Evolutionary conservation across 441 rosid genomes (phyloP).

Genomic region (Syzygium malaccense): DNA sequence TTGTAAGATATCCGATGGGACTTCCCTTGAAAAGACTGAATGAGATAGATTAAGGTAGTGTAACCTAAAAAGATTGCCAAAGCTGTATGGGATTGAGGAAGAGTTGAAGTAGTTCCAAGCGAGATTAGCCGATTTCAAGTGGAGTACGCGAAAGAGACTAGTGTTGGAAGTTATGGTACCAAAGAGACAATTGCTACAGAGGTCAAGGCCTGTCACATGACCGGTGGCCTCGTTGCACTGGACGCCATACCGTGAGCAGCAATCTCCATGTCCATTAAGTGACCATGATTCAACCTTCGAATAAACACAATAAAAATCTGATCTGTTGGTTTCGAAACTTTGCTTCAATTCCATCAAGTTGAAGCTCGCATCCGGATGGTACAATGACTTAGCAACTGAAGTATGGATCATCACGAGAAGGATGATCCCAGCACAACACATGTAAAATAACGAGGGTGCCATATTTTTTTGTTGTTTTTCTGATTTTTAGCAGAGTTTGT

Average conservation of each 20-base stretch:
- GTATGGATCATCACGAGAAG: not conserved
- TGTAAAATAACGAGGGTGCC: not conserved
- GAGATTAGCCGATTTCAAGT: not conserved
- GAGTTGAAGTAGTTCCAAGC: not conserved
- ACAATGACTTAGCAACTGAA: not conserved
- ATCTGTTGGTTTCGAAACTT: not conserved
- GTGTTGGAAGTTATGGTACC: not conserved
- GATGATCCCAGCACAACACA: not conserved
- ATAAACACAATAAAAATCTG: not conserved
- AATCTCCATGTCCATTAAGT: not conserved
- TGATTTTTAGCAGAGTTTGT: not conserved
- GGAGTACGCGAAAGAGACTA: not conserved
- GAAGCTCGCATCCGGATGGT: not conserved
- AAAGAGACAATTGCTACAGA: not conserved
- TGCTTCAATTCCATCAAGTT: not conserved
- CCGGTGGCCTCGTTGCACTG: not conserved
- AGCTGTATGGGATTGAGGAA: not conserved
- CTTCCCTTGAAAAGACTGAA: not conserved
- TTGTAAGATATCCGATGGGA: not conserved
- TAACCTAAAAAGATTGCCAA: not conserved
- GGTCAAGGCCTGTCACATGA: not conserved
- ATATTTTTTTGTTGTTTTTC: not conserved
- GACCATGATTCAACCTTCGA: not conserved
- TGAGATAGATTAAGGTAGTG: not conserved
- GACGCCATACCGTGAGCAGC: not conserved